Evolutionary conservation across 306 rosid genomes (phyloP).

Genomic region (Cucurbita pepo): DNA sequence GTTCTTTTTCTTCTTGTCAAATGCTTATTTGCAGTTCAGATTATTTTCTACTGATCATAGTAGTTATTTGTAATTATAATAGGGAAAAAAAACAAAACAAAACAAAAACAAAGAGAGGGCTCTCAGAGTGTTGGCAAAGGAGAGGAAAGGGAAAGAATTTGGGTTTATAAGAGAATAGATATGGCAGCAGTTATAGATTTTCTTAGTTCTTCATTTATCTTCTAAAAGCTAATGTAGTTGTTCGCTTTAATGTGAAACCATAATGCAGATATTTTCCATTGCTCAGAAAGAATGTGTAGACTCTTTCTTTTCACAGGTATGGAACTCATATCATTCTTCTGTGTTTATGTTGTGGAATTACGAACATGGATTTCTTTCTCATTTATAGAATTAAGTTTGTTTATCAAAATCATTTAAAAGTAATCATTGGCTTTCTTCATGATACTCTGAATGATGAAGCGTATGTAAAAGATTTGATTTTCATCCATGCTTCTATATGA

Average conservation of each 20-base stretch:
- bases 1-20: neutral
- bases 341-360: slow-evolving; percentile 1
- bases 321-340: slow-evolving; percentile 4
- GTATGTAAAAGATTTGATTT: neutral
- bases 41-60: neutral
- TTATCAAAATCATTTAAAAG: neutral
- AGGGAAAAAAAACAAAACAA: neutral
- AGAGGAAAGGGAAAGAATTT: neutral
- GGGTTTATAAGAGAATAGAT: neutral
- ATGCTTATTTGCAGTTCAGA: neutral
- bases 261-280: slow-evolving; percentile 66
- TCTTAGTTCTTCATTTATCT: neutral
- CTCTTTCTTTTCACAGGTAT: slow-evolving; percentile 90
- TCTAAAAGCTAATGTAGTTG: neutral
- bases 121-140: neutral
- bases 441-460: neutral
- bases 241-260: slow-evolving; percentile 11
- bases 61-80: neutral
- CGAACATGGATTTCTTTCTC: slow-evolving; percentile 2
- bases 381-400: neutral
- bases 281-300: slow-evolving; percentile 83
- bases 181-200: neutral
- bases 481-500: neutral
- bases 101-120: neutral
- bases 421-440: neutral